Percentiles rank a stretch among this genome's conserved stretches.
Conservation (phyloP, 768 basidiomycete genomes). For the Exsudoporus frostii region DNA sequence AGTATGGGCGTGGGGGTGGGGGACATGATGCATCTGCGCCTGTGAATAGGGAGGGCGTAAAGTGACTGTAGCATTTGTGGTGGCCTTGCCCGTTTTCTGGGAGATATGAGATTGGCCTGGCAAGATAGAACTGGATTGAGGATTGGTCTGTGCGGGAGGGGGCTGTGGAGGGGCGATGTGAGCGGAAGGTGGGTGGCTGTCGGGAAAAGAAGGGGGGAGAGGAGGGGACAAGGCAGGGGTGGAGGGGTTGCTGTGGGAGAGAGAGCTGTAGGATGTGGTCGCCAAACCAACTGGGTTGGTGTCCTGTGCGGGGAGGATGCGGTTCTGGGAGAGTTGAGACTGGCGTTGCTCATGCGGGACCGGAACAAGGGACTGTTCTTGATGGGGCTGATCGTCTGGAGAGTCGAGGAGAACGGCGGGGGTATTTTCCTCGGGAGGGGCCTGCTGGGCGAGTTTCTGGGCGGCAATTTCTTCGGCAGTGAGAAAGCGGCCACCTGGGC, state of each 20-base stretch:
- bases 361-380: constrained; percentile 4
- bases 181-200: constrained; percentile 19
- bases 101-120: constrained; percentile 17
- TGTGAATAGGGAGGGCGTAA: constrained; percentile 58
- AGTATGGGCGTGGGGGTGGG: constrained; percentile 76
- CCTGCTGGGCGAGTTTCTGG: constrained; percentile 49
- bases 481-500: constrained; percentile 96
- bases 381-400: constrained; percentile 8
- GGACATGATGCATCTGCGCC: constrained; percentile 74
- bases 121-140: constrained; percentile 19
- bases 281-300: constrained; percentile 8
- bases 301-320: constrained; percentile 18
- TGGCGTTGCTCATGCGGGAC: constrained; percentile 9
- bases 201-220: constrained; percentile 19
- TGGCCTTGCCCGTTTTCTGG: constrained; percentile 28
- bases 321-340: constrained; percentile 16
- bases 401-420: constrained; percentile 19
- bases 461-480: constrained; percentile 94
- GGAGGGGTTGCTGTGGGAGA: constrained; percentile 25
- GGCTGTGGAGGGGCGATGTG: constrained; percentile 17
- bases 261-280: constrained; percentile 13
- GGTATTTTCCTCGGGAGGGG: constrained; percentile 24
- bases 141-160: constrained; percentile 21
- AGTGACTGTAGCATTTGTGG: constrained; percentile 40
- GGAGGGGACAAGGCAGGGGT: constrained; percentile 19